Conservation (phyloP, 1,284 basidiomycete species). For the Malassezia sp. region DNA sequence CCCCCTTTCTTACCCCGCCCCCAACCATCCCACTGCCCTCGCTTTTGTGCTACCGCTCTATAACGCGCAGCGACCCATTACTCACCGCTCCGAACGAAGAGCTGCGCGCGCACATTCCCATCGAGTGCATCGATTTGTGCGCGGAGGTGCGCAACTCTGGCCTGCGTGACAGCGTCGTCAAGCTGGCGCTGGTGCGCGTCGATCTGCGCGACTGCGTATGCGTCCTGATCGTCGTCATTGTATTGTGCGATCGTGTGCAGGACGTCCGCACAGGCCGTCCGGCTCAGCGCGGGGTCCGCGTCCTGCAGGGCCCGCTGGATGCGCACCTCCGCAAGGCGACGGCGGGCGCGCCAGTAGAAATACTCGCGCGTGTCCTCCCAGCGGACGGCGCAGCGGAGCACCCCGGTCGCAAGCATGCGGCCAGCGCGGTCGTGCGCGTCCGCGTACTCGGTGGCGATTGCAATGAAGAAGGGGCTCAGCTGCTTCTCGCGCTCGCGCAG, state of each 20-base stretch:
- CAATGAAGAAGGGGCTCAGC: conserved; percentile 79
- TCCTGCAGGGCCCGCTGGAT: conserved; percentile 26
- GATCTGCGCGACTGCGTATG: conserved; percentile 31
- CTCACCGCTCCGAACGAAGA: too few species aligned
- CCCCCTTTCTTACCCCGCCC: too few species aligned
- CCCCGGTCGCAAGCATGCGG: conserved; percentile 93
- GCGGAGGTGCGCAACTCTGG: conserved; percentile 29
- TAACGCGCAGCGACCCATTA: too few species aligned
- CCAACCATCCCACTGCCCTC: too few species aligned
- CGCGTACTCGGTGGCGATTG: conserved; percentile 84
- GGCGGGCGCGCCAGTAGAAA: conserved; percentile 89
- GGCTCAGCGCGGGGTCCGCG: conserved; percentile 42
- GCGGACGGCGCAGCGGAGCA: conserved; percentile 61
- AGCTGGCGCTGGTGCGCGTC: conserved; percentile 33
- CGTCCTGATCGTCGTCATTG: conserved; percentile 27
- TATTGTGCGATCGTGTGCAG: conserved; percentile 22
- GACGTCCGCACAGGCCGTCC: conserved; percentile 26
- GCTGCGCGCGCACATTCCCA: conserved; percentile 22
- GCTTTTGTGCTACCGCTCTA: too few species aligned
- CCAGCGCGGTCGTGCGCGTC: conserved; percentile 91
- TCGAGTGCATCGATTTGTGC: conserved; percentile 37
- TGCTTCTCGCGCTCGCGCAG: conserved; percentile 69
- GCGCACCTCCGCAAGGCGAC: conserved; percentile 48
- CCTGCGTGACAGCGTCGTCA: conserved; percentile 25
- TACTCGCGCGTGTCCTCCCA: conserved; percentile 64